Evolutionary conservation across 129 eudicot species (phyloP), one percentile per base, ranked within the genome.

Genomic region (Pulicaria dysenterica): DNA sequence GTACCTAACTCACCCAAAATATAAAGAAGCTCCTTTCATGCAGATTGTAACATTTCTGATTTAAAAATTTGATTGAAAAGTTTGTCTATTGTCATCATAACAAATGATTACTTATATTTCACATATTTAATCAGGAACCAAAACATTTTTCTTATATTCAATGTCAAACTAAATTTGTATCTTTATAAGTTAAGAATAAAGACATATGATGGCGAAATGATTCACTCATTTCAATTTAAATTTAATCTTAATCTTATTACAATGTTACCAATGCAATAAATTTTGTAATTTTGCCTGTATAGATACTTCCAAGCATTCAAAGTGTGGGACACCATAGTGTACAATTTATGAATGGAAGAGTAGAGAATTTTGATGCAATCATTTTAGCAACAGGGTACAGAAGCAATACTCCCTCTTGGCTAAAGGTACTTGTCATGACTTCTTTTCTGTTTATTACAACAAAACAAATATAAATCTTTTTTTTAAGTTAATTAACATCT

Each of bases 361-460:
- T 55, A 72, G 97, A 85, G 84, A 75, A 84, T 6, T 89, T 87
- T 55, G 97, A 94, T 86, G 96, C 97, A 64, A 90, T 94, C 78
- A 86, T 94, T 67, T 79, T 94, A 53, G 98, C 98, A 82, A 93
- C 98, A 69, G 98, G 98, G 17, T 93, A 93, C 79, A 90, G 85
- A 85, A 93, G 98, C 95, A 94, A 94, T 77, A 96, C 92, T 43
- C 97, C 98, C 70, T 80, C 84, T 77, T 94, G 98, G 98, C 85
- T 94, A 87, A 88, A 94, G 97, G 98, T 94, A 84, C 53, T 45
- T 46, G 14, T 13, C 34, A 17, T 12, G 57, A 48, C 45, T 47
- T 45, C 61, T n/a, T 24, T 45, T 83, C 41, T 58, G 15, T 67
- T 71, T 0, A 44, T 49, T 8, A 59, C 36, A 19, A 55, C 58